phyloP scores from a whole-genome alignment of 306 rosid genomes.

The Psophocarpus tetragonolobus region DNA sequence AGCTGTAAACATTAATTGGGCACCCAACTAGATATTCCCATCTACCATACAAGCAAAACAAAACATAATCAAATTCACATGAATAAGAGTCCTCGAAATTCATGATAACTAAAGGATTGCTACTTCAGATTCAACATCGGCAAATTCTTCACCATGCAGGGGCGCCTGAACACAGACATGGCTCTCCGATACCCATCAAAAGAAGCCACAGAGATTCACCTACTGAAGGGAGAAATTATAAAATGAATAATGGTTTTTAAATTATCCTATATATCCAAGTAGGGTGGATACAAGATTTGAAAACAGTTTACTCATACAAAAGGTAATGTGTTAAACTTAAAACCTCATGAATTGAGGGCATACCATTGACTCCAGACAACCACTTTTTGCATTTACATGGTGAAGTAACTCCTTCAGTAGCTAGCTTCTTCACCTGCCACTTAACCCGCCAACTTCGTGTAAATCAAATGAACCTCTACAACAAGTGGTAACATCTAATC shows the following conservation, averaged over 20 bases:
- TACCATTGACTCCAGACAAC: slow-evolving; percentile 61
- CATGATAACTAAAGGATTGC: slow-evolving; percentile 35
- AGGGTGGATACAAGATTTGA: slow-evolving; percentile 28
- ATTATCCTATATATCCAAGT: slow-evolving; percentile 39
- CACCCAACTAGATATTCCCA: slow-evolving; percentile 17
- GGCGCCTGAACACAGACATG: slow-evolving; percentile 42
- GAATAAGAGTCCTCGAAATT: slow-evolving; percentile 34
- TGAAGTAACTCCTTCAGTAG: slow-evolving; percentile 56
- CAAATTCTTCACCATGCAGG: slow-evolving; percentile 47
- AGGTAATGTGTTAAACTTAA: slow-evolving; percentile 29
- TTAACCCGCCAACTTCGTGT: slow-evolving; percentile 63
- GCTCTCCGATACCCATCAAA: slow-evolving; percentile 53
- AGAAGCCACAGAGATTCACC: slow-evolving; percentile 53
- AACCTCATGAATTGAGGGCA: slow-evolving; percentile 47
- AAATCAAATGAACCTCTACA: slow-evolving; percentile 48
- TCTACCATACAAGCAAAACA: slow-evolving; percentile 3
- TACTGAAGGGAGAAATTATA: slow-evolving; percentile 48
- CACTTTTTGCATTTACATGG: slow-evolving; percentile 47
- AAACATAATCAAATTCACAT: slow-evolving; percentile 32
- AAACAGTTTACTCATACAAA: slow-evolving; percentile 35
- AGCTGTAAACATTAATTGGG: slow-evolving; percentile 10
- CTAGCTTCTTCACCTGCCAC: slow-evolving; percentile 70
- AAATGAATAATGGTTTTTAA: slow-evolving; percentile 43
- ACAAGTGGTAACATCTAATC: slow-evolving; percentile 32
- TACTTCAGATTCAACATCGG: slow-evolving; percentile 49